Conservation (phyloP, 2,329 filamentous ascomycete genomes). For the Grosmannia penicillata region DNA sequence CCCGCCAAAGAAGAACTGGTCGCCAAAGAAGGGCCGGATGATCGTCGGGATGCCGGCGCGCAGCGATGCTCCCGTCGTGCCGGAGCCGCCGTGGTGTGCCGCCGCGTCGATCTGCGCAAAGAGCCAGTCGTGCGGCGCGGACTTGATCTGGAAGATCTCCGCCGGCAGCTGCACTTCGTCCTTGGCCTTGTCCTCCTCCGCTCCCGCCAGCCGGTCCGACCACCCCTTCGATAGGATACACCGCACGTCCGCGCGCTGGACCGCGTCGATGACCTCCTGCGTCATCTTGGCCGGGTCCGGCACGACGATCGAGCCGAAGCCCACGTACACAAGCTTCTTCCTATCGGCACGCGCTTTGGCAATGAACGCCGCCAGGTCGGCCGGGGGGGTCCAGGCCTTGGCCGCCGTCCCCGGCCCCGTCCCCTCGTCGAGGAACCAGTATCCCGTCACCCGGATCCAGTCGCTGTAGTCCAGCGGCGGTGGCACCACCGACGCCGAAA, state of each 20-base stretch:
- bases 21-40: slow-evolving; percentile 92
- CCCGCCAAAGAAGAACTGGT: slow-evolving; percentile 90
- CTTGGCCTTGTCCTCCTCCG: slow-evolving; percentile 18
- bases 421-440: slow-evolving; percentile 86
- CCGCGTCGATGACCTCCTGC: slow-evolving; percentile 82
- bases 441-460: slow-evolving; percentile 94
- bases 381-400: slow-evolving; percentile 50
- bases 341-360: slow-evolving; percentile 61
- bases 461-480: slow-evolving; percentile 92
- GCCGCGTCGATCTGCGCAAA: slow-evolving; percentile 89
- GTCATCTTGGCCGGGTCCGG: slow-evolving; percentile 80
- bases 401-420: neutral
- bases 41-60: slow-evolving; percentile 87
- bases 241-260: slow-evolving; percentile 79
- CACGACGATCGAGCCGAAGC: slow-evolving; percentile 92
- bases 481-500: slow-evolving; percentile 84
- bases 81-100: slow-evolving; percentile 86
- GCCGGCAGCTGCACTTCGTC: slow-evolving; percentile 56
- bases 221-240: slow-evolving; percentile 95
- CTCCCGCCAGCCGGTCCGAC: slow-evolving; percentile 56
- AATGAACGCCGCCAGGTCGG: slow-evolving; percentile 70
- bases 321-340: slow-evolving; percentile 92
- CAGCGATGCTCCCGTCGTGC: slow-evolving; percentile 86
- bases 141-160: slow-evolving; percentile 77
- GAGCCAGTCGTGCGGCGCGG: slow-evolving; percentile 91